Base-by-base conservation (phyloP, 176 grass and related monocot species). In the Aegilops bicornis region DNA sequence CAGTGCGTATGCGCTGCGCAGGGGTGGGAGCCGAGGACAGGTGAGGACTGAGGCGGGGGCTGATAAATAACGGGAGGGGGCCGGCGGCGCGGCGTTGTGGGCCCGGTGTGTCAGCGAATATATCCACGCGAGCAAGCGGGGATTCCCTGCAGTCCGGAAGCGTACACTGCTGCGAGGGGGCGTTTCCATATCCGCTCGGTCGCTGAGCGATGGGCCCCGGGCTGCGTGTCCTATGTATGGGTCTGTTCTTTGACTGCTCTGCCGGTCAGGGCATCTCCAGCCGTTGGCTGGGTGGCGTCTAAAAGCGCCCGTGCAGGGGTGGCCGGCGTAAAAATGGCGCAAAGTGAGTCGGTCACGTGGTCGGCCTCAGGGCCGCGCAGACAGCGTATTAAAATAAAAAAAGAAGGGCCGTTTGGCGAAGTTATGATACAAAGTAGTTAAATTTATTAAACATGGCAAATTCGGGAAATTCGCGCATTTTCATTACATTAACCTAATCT, bases 11-110 rank as follows among this genome's bases (percentile, higher is more conserved):
- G 50, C 50, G 23, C 20, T 36, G 75, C 8, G 68, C 16, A 23
- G 17, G 86, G 0, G 1, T 42, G 66, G 24, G 78, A n/a, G 13
- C 0, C 1, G 67, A 17, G 15, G 79, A 50, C 62, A 35, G 50
- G 10, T 5, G 64, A 23, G 47, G 47, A 29, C 36, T 24, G 73
- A 1, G 45, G 25, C 8, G 23, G 43, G 4, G 27, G 5, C 23
- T 2, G 58, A 67, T 87, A 79, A 84, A 90, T 73, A 87, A 36
- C 33, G 25, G 25, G 20, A 17, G 56, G 7, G 29, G 56, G 7
- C 20, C 48, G 6, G 61, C 35, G 70, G n/a, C n/a, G 27, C 33
- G 48, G 20, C 72, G 64, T 73, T 29, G 66, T 19, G 66, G 75
- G 50, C 6, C 74, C 78, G 5, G 1, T 7, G 6, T 73, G 81